Evolutionary conservation across 2,329 filamentous ascomycete species (phyloP), one percentile per base, ranked within the genome.

Genomic region (Hypomyces rosellus): DNA sequence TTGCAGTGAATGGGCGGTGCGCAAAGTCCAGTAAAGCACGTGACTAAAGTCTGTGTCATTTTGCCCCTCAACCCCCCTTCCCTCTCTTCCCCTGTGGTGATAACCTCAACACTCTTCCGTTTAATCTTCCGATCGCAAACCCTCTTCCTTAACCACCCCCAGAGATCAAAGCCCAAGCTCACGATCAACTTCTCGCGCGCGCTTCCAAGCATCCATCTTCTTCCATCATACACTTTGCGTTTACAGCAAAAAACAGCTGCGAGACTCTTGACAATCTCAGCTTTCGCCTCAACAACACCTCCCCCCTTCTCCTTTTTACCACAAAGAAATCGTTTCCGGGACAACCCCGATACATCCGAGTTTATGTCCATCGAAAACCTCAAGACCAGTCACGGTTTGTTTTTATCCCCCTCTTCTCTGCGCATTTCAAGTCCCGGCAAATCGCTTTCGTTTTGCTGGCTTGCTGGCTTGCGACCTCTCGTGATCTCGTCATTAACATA

Each of bases 281-380:
- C 36, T 38, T 2, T 36, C 22, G 30, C 50, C 41, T 40, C 16
- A 37, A 46, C 53, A 44, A 22, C 50, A 36, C 36, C 52, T 46
- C 47, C 34, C 34, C 25, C 34, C 20, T 25, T 42, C 34, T 55
- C 45, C 54, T 54, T 50, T 51, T 51, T 51, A n/a, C 52, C 57
- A 59, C 62, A 55, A 69, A 71, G 68, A 73, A 75, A 71, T 73
- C 71, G 68, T 78, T 73, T 78, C 77, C 74, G 69, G 69, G 64
- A 71, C 69, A 63, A 73, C 74, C 78, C 77, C 74, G 65, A 69
- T 67, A 80, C 84, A 83, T 81, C 78, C 84, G 85, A 87, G 86
- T 91, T 89, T 91, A 93, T 93, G 89, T 93, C 89, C 84, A 93
- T 93, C 88, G 88, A 93, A 90, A 95, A 95, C 83, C 87, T 95